Evolutionary conservation across 768 basidiomycete species (phyloP), one percentile per base, ranked within the genome.

Genomic region (Tricholoma flavovirens): DNA sequence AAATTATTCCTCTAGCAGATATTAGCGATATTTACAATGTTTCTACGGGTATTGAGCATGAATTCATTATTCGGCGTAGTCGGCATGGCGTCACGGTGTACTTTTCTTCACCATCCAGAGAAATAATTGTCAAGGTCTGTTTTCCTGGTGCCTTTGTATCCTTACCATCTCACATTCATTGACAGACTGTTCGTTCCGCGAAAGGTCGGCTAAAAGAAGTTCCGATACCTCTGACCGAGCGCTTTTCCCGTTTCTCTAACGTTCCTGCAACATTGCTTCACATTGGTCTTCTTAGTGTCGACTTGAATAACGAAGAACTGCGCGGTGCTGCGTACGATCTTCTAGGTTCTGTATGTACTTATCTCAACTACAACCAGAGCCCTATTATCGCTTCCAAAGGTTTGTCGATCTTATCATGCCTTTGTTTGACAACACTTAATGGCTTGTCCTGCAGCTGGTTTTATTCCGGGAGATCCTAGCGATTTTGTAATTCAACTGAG

Each of bases 21-120:
- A 81, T 97, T 59, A 91, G 90, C 70, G 93, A 97, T 62, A 82
- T 91, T 1, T 89, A 92, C 70, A 88, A 88, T 45, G 83, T 93
- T 19, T 82, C 85, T 2, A 88, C 85, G 14, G 88, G 88, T 6
- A 80, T 84, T 14, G 89, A 93, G 55, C 75, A 86, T 54, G 89
- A 93, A 64, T 93, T 94, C 64, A 87, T 92, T 58, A 83, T 93
- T 58, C 80, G 91, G 43, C 79, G 87, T 45, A 83, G 81, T 56
- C 77, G 81, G 57, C 87, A 89, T 58, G 86, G 84, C 4, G 75
- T 80, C 8, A 90, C 87, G 0, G 73, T 87, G 38, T 91, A 90
- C 62, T 91, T 92, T 66, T 84, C 86, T 10, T 90, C 90, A 0
- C 75, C 78, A 1, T 69, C 75, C 49, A 79, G 90, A 5, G 92